Percentiles rank a stretch among this genome's conserved stretches.
Conservation (phyloP, 2,329 filamentous ascomycete species). For the Fusarium guadeloupense region DNA sequence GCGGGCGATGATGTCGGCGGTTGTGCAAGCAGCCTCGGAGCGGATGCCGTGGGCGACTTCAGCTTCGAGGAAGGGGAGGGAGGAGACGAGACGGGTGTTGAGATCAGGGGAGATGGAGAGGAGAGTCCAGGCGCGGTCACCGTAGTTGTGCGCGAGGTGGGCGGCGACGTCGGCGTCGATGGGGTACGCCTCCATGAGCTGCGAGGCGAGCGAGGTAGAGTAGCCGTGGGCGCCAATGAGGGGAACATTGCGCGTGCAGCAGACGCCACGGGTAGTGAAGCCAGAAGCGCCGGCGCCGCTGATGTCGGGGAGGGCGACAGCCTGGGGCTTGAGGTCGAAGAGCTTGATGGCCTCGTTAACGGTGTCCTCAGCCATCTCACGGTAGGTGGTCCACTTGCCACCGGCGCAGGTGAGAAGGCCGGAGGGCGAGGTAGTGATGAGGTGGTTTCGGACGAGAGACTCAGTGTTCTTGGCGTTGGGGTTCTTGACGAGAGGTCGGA, state of each 20-base stretch:
- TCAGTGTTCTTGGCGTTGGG: constrained; percentile 84
- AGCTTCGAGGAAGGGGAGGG: constrained; percentile 78
- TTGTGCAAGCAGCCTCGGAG: constrained; percentile 77
- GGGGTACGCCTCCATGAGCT: constrained; percentile 51
- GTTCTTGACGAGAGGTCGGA: constrained; percentile 82
- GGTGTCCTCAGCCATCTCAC: constrained; percentile 87
- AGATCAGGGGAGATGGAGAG: constrained; percentile 61
- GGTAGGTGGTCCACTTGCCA: constrained; percentile 90
- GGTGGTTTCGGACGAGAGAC: constrained; percentile 83
- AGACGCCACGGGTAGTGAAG: constrained; percentile 70
- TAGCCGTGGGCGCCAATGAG: constrained; percentile 82
- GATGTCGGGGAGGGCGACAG: constrained; percentile 68
- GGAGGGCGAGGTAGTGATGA: constrained; percentile 77
- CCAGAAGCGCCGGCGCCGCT: constrained; percentile 65
- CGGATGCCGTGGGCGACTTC: constrained; percentile 77
- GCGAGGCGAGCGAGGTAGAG: constrained; percentile 47
- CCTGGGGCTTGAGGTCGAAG: constrained; percentile 66
- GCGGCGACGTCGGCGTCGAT: constrained; percentile 53
- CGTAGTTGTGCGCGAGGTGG: constrained; percentile 55
- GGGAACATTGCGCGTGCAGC: constrained; percentile 77
- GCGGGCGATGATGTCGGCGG: constrained; percentile 75
- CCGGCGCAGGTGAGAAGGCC: constrained; percentile 83
- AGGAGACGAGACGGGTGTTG: constrained; percentile 68
- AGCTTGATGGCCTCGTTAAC: constrained; percentile 79
- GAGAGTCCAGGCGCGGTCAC: constrained; percentile 75